Percentiles rank a stretch among this genome's conserved stretches.
Conservation (phyloP, 129 eudicot genomes). For the Lonicera japonica region DNA sequence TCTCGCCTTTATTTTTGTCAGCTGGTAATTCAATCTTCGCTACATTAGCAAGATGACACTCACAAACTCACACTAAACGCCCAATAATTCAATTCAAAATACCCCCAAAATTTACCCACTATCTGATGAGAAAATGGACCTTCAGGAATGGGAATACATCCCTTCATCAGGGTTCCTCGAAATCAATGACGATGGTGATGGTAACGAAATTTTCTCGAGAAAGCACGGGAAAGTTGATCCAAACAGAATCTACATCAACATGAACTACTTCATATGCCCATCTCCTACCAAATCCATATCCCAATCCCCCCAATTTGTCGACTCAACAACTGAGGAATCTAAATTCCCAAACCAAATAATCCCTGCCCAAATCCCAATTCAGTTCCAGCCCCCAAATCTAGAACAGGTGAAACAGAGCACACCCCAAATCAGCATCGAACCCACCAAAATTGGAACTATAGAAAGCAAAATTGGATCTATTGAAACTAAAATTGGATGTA, state of each 20-base stretch:
- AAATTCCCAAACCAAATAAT: slow-evolving; percentile 33
- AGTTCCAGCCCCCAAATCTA: slow-evolving; percentile 23
- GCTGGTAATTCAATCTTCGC: slow-evolving; percentile 13
- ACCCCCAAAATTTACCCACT: neutral
- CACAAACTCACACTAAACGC: slow-evolving; percentile 38
- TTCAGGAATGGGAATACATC: slow-evolving; percentile 74
- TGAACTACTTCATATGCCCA: slow-evolving; percentile 43
- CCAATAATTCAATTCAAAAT: slow-evolving; percentile 26
- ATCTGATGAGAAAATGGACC: slow-evolving; percentile 45
- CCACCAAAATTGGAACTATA: no score
- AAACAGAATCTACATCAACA: slow-evolving; percentile 30
- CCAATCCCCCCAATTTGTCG: slow-evolving; percentile 47
- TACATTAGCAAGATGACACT: slow-evolving; percentile 30
- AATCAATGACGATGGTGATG: slow-evolving; percentile 53
- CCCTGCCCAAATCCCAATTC: slow-evolving; percentile 48
- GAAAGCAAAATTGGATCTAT: no score
- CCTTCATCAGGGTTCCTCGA: slow-evolving; percentile 63
- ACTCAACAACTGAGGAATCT: slow-evolving; percentile 29
- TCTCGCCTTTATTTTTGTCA: neutral
- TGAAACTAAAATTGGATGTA: no score
- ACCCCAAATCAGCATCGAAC: no score
- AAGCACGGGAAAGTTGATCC: slow-evolving; percentile 27
- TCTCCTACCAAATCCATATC: no score
- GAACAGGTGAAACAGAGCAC: slow-evolving; percentile 29
- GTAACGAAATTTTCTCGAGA: slow-evolving; percentile 38